Conservation (phyloP, 2,329 filamentous ascomycete species). For the Fragosphaeria purpurea region DNA sequence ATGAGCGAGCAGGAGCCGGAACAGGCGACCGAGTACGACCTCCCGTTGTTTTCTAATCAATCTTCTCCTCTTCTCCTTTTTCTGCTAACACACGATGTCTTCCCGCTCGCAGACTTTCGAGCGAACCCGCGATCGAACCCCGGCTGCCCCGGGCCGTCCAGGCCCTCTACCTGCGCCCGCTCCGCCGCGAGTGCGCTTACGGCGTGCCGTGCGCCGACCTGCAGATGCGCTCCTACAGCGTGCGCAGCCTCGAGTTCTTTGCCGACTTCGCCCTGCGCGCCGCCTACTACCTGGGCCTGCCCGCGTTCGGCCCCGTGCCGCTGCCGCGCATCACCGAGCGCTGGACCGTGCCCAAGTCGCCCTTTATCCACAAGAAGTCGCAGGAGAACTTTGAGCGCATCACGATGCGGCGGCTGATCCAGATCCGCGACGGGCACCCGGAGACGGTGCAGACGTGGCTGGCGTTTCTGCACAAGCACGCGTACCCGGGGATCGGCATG, state of each 20-base stretch:
- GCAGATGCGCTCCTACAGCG: slow-evolving; percentile 82
- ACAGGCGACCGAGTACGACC: no score
- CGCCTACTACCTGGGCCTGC: slow-evolving; percentile 85
- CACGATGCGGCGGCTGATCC: slow-evolving; percentile 75
- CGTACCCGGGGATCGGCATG: slow-evolving; percentile 95
- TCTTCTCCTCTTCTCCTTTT: no score
- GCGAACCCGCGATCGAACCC: slow-evolving; percentile 10
- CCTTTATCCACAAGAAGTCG: slow-evolving; percentile 94
- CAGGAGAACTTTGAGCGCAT: slow-evolving; percentile 97
- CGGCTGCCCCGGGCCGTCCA: slow-evolving; percentile 72
- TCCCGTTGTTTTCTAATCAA: no score
- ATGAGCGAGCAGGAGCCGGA: no score
- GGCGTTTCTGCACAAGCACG: slow-evolving; percentile 82
- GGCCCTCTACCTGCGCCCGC: slow-evolving; percentile 74
- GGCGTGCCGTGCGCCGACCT: slow-evolving; percentile 82
- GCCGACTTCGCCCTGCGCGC: slow-evolving; percentile 88
- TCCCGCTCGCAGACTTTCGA: background rate
- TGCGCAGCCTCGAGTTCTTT: slow-evolving; percentile 88
- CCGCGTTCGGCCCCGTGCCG: slow-evolving; percentile 75
- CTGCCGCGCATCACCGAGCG: slow-evolving; percentile 79
- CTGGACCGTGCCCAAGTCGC: slow-evolving; percentile 83
- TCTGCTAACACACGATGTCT: no score
- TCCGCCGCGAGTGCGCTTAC: slow-evolving; percentile 63
- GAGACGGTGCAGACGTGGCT: slow-evolving; percentile 88
- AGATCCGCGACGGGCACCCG: slow-evolving; percentile 84